These are phyloP conservation scores for Ambrosiella cleistominuta DNA, from an alignment of 2,329 filamentous ascomycete genomes.

Conservation along the genomic window DNA sequence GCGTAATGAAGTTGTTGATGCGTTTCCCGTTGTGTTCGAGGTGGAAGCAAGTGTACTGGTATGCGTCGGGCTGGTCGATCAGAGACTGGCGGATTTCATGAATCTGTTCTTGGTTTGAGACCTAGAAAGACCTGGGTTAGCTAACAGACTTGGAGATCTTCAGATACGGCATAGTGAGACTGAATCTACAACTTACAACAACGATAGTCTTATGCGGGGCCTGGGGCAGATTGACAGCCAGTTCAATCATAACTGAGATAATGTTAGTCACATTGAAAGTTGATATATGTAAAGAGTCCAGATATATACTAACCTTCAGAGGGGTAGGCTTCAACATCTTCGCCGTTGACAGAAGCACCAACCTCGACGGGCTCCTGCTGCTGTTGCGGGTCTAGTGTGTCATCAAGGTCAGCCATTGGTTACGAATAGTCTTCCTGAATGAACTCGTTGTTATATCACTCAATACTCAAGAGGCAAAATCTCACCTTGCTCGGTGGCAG, in stretches of 20 bases:
- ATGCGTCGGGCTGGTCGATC: conserved; percentile 79
- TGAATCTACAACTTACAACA: conserved; percentile 7
- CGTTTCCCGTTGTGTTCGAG: conserved; percentile 76
- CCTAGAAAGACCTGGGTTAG: conserved; percentile 28
- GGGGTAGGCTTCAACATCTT: neutral
- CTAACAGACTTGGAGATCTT: no score
- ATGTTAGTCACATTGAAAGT: neutral
- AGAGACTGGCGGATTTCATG: conserved; percentile 95
- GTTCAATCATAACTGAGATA: conserved; percentile 9
- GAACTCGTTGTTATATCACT: neutral
- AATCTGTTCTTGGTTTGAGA: conserved; percentile 85
- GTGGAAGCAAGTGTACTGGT: conserved; percentile 98
- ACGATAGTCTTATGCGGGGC: conserved; percentile 6
- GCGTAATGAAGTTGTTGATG: conserved; percentile 87
- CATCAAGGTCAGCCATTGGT: conserved; percentile 2
- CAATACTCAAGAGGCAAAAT: neutral
- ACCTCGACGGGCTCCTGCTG: conserved; percentile 9
- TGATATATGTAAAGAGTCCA: no score
- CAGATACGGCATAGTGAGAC: no score
- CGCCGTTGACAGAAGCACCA: neutral
- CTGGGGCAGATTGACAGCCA: conserved; percentile 11
- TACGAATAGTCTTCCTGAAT: no score
- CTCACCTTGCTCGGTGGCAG: conserved; percentile 9
- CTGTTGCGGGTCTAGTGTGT: conserved; percentile 3
- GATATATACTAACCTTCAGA: neutral